Conservation (phyloP, 2,329 filamentous ascomycete species). For the Colletotrichum graminicola region DNA sequence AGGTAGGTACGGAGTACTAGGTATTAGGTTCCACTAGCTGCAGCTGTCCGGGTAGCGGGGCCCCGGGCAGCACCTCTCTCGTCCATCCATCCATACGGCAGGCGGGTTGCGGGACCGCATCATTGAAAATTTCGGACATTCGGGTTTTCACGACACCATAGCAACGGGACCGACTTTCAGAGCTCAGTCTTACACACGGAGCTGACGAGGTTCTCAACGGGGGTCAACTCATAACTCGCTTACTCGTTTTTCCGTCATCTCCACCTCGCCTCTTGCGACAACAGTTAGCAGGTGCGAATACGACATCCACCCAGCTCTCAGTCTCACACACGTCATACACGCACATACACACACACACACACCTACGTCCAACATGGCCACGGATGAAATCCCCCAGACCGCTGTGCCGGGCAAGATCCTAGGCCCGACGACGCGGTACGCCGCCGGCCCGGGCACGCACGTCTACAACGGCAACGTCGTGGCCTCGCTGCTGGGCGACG, state of each 20-base stretch:
- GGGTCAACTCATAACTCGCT: conserved; percentile 3
- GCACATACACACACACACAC: too few relatives aligned
- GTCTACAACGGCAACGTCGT: conserved; percentile 80
- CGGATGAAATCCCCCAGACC: conserved; percentile 60
- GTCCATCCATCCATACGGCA: conserved; percentile 15
- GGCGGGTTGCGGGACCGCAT: conserved; percentile 15
- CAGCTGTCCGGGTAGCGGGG: conserved; percentile 34
- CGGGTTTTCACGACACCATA: conserved; percentile 35
- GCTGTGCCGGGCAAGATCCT: conserved; percentile 87
- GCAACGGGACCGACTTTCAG: conserved; percentile 26
- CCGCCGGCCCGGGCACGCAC: conserved; percentile 86
- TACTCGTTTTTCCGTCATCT: conserved; percentile 3
- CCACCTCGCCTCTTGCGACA: background rate
- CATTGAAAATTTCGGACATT: conserved; percentile 38
- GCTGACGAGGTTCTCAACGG: conserved; percentile 9
- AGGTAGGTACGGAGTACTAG: background rate
- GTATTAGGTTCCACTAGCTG: background rate
- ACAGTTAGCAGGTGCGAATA: conserved; percentile 6
- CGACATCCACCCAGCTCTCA: background rate
- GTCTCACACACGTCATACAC: conserved; percentile 36
- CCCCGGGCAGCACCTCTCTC: conserved; percentile 28
- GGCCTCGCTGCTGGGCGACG: conserved; percentile 83
- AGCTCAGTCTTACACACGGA: conserved; percentile 21
- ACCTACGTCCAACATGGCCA: conserved; percentile 48
- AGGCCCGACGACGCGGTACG: conserved; percentile 74